A percentile compares a stretch with the other conserved stretches of the same genome.
Conservation (phyloP, 139 green algal genomes). For the Picochlorum sp. region DNA sequence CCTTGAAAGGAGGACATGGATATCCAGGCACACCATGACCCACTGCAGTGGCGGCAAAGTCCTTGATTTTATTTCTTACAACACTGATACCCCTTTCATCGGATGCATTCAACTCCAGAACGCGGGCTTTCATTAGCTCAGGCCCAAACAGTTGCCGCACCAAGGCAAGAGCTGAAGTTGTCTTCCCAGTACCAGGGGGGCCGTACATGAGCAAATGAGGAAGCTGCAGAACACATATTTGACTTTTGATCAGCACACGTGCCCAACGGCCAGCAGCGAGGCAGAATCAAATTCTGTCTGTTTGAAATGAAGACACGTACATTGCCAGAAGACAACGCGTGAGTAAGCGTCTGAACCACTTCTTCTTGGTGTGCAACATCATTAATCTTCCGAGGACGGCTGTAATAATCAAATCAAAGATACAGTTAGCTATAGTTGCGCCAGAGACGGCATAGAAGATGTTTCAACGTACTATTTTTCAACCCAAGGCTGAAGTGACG, state of each 20-base stretch:
- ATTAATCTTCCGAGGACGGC: conserved; percentile 69
- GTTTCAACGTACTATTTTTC: conserved; percentile 61
- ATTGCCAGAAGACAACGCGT: conserved; percentile 74
- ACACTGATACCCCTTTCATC: conserved; percentile 93
- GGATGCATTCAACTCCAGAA: conserved; percentile 94
- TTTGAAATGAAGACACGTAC: conserved; percentile 34
- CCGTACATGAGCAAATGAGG: conserved; percentile 97
- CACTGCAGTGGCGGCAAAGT: conserved; percentile 74
- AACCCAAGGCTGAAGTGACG: conserved; percentile 47
- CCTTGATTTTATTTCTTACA: conserved; percentile 86
- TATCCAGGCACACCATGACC: conserved; percentile 59
- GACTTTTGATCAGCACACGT: neutral
- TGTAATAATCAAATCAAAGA: conserved; percentile 20
- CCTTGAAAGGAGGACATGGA: conserved; percentile 89
- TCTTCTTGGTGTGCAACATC: conserved; percentile 94
- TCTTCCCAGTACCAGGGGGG: conserved; percentile 93
- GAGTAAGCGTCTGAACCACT: conserved; percentile 78
- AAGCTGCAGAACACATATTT: conserved; percentile 36
- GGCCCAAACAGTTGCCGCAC: conserved; percentile 85
- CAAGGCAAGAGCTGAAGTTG: conserved; percentile 86
- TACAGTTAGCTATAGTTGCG: neutral
- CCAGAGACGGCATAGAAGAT: neutral
- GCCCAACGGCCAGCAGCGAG: neutral
- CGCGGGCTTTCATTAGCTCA: conserved; percentile 62
- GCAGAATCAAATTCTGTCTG: too few species aligned